phyloP scores from a whole-genome alignment of 2,329 filamentous ascomycete species.

The Fusarium hostae region DNA sequence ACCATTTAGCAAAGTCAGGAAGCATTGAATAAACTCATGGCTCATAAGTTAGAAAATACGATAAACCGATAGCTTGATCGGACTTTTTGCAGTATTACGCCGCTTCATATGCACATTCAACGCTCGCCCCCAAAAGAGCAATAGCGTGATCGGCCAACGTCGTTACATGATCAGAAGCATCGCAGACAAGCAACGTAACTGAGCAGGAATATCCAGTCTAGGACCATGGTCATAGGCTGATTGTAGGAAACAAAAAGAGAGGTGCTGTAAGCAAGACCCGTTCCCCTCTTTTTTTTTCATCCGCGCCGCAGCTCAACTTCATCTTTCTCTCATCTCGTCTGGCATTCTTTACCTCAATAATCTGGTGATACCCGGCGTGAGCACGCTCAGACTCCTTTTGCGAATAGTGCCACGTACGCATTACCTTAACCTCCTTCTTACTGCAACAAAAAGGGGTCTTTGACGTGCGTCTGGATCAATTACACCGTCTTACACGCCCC shows the following conservation, averaged over 20 bases:
- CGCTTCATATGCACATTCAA: slow-evolving; percentile 11
- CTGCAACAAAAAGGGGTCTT: background rate
- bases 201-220: slow-evolving; percentile 3
- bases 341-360: background rate
- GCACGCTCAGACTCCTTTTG: background rate
- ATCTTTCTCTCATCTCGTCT: background rate
- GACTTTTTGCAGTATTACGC: slow-evolving; percentile 22
- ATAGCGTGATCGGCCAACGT: slow-evolving; percentile 30
- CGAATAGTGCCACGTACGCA: slow-evolving; percentile 17
- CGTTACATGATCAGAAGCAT: slow-evolving; percentile 22
- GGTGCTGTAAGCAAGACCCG: slow-evolving; percentile 10
- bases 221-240: slow-evolving; percentile 2
- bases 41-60: background rate
- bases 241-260: slow-evolving; percentile 2
- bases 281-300: slow-evolving; percentile 23
- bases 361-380: slow-evolving; percentile 6
- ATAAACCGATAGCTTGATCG: background rate
- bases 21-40: background rate
- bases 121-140: slow-evolving; percentile 8
- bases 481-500: slow-evolving; percentile 21
- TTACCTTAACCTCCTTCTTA: background rate
- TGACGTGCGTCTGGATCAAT: background rate
- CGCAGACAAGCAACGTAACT: slow-evolving; percentile 16
- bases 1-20: background rate
- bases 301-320: slow-evolving; percentile 20